Percentiles rank a stretch among this genome's conserved stretches.
These are phyloP conservation scores for Mycosarcoma mackinlayi DNA, from an alignment of 1,284 basidiomycete species.

Conservation along the genomic window DNA sequence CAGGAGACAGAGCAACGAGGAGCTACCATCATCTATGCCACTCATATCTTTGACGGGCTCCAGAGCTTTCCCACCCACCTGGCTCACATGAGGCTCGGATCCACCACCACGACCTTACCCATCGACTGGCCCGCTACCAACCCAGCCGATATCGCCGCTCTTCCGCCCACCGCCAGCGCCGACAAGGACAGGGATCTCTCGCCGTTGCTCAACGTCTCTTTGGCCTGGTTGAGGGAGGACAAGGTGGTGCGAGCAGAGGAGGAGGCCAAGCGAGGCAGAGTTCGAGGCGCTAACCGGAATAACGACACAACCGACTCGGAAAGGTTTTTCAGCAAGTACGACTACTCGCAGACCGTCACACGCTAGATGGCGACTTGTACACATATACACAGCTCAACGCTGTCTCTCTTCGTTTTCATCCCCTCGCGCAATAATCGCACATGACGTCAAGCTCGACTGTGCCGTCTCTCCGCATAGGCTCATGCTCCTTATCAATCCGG, in stretches of 20 bases:
- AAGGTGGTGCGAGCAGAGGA: constrained; percentile 50
- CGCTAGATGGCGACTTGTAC: constrained; percentile 9
- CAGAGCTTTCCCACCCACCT: constrained; percentile 66
- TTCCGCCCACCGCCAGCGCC: constrained; percentile 13
- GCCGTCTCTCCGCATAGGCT: too few species aligned
- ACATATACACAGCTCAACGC: constrained; percentile 14
- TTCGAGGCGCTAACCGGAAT: constrained; percentile 49
- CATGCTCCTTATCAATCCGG: too few species aligned
- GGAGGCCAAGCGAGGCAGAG: constrained; percentile 48
- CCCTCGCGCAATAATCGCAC: not conserved
- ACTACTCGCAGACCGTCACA: constrained; percentile 56
- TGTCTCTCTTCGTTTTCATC: constrained; percentile 5
- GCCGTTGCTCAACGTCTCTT: constrained; percentile 57
- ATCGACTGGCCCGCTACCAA: constrained; percentile 60
- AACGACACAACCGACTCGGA: constrained; percentile 62
- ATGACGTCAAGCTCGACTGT: too few species aligned
- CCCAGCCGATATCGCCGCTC: constrained; percentile 33
- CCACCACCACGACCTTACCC: constrained; percentile 48
- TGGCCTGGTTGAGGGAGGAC: constrained; percentile 65
- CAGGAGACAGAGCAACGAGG: constrained; percentile 82
- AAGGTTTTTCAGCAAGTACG: constrained; percentile 65
- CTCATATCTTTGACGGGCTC: constrained; percentile 68
- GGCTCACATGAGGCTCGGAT: constrained; percentile 64
- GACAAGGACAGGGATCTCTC: constrained; percentile 31
- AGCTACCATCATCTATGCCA: constrained; percentile 86